Conservation (phyloP, 208 protist species). For the Crithidia brevicula region DNA sequence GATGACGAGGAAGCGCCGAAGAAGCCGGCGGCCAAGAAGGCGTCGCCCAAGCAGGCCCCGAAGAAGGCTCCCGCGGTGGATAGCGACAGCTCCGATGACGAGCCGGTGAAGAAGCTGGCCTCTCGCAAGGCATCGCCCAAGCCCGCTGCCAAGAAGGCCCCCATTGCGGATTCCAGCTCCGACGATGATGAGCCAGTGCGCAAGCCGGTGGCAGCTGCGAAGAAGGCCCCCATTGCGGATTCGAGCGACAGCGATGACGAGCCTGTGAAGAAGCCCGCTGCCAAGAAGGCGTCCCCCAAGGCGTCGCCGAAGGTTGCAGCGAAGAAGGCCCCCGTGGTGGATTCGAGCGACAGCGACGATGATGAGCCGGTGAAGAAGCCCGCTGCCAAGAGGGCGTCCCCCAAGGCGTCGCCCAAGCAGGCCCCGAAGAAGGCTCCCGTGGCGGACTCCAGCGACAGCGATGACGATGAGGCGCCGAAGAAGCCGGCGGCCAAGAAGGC, state of each 20-base stretch:
- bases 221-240: conserved; percentile 27
- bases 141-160: conserved; percentile 38
- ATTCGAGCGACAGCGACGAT: conserved; percentile 41
- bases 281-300: conserved; percentile 41
- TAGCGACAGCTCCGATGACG: conserved; percentile 56
- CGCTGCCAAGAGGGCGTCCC: conserved; percentile 46
- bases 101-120: conserved; percentile 54
- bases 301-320: too few relatives aligned
- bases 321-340: conserved; percentile 34
- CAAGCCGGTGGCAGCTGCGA: conserved; percentile 38
- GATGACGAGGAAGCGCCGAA: conserved; percentile 36
- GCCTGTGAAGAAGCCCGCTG: conserved; percentile 30
- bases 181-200: conserved; percentile 55
- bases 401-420: conserved; percentile 40
- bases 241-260: conserved; percentile 35
- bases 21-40: conserved; percentile 51
- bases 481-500: conserved; percentile 44
- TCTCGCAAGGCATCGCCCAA: conserved; percentile 46
- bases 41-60: conserved; percentile 46
- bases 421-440: conserved; percentile 51
- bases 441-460: conserved; percentile 42
- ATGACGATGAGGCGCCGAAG: conserved; percentile 68
- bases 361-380: conserved; percentile 69
- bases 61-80: conserved; percentile 38
- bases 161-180: conserved; percentile 34